A percentile compares a stretch with the other conserved stretches of the same genome.
Conservation (phyloP, 1,284 basidiomycete species). For the Retiboletus flavoniger region DNA sequence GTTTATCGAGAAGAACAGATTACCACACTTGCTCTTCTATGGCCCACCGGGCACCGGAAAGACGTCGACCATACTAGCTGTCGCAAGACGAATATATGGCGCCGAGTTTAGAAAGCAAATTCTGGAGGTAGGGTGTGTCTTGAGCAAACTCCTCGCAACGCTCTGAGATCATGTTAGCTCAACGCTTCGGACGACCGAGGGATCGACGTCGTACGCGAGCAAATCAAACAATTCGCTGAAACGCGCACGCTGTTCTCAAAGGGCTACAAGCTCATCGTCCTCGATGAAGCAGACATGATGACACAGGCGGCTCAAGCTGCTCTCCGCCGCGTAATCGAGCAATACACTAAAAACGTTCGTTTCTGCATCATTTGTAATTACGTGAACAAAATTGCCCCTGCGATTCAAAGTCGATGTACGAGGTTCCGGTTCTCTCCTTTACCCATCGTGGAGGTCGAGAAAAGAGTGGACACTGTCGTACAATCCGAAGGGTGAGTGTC, state of each 20-base stretch:
- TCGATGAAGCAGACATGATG: slow-evolving; percentile 99
- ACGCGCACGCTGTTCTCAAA: slow-evolving; percentile 90
- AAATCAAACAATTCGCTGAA: slow-evolving; percentile 98
- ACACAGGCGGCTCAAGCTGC: slow-evolving; percentile 97
- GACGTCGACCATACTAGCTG: slow-evolving; percentile 96
- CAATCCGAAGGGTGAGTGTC: slow-evolving; percentile 77
- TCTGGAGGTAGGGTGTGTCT: slow-evolving; percentile 70
- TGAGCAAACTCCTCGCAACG: neutral
- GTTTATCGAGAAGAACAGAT: slow-evolving; percentile 92
- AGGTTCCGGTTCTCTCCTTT: slow-evolving; percentile 97
- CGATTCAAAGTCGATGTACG: slow-evolving; percentile 98
- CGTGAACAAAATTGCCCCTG: slow-evolving; percentile 98
- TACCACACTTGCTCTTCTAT: slow-evolving; percentile 97
- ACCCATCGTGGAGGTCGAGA: slow-evolving; percentile 84
- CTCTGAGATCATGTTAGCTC: slow-evolving; percentile 48
- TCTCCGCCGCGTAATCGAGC: slow-evolving; percentile 94
- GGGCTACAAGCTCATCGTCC: slow-evolving; percentile 95
- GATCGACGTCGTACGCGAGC: slow-evolving; percentile 97
- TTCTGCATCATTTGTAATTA: slow-evolving; percentile 99
- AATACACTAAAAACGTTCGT: slow-evolving; percentile 97
- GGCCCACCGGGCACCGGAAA: slow-evolving; percentile 98
- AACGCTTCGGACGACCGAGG: slow-evolving; percentile 98
- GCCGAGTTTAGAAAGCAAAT: slow-evolving; percentile 83
- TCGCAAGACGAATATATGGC: slow-evolving; percentile 93
- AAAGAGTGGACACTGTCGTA: slow-evolving; percentile 77